Evolutionary conservation across 371 early-diverging fungal genomes (phyloP).

Genomic region (Choanephora cucurbitarum): DNA sequence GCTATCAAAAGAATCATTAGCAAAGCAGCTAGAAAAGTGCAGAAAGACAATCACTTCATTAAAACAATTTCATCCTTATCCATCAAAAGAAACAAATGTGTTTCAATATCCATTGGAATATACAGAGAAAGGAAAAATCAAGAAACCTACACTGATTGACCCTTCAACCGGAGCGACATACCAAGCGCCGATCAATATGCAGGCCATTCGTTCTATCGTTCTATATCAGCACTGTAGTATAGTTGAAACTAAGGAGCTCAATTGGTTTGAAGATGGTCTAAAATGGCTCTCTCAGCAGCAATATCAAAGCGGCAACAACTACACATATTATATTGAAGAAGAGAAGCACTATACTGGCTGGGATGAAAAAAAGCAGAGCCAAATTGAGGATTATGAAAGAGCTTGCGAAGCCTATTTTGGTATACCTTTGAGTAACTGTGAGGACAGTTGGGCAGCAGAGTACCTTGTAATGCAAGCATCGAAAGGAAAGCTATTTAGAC

Average conservation of each 20-base stretch:
- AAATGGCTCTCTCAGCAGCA: slow-evolving; percentile 28
- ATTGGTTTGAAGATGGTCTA: slow-evolving; percentile 28
- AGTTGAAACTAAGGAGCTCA: slow-evolving; percentile 14
- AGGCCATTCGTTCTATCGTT: slow-evolving; percentile 19
- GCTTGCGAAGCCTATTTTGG: slow-evolving; percentile 30
- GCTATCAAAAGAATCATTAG: slow-evolving; percentile 10
- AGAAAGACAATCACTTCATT: slow-evolving; percentile 4
- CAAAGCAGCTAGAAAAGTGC: slow-evolving; percentile 10
- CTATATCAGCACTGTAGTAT: slow-evolving; percentile 25
- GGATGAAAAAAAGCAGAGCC: slow-evolving; percentile 12
- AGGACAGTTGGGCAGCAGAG: slow-evolving; percentile 25
- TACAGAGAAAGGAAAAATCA: slow-evolving; percentile 15
- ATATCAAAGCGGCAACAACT: slow-evolving; percentile 12
- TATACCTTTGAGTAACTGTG: slow-evolving; percentile 23
- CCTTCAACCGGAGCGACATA: slow-evolving; percentile 6
- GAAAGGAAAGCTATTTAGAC: slow-evolving; percentile 7
- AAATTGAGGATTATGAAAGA: slow-evolving; percentile 20
- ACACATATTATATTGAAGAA: slow-evolving; percentile 17
- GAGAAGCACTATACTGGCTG: slow-evolving; percentile 10
- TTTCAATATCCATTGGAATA: slow-evolving; percentile 14
- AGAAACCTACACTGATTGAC: slow-evolving; percentile 9
- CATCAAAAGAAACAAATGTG: background rate
- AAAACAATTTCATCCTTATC: background rate
- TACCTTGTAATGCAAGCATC: slow-evolving; percentile 20
- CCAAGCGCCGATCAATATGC: slow-evolving; percentile 14